Evolutionary conservation across 2,329 filamentous ascomycete genomes (phyloP).

Genomic region (Nannizzia gypsea): DNA sequence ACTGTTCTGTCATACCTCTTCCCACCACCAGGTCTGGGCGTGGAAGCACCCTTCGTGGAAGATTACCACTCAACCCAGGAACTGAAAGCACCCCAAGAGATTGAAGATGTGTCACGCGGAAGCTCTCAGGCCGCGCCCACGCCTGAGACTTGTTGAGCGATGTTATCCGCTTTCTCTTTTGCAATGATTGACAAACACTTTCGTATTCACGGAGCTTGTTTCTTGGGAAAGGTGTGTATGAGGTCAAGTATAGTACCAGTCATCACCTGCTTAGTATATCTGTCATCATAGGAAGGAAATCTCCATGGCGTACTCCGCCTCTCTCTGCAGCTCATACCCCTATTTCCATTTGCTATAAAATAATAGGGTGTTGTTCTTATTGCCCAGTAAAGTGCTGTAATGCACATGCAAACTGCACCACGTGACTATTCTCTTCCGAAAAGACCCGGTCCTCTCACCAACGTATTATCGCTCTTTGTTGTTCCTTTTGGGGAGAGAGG

Average conservation of each 20-base stretch:
- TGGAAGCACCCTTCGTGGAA: conserved; percentile 12
- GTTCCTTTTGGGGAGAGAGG: background rate
- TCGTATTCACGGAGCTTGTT: background rate
- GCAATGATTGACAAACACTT: too few species aligned
- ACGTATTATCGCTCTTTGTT: background rate
- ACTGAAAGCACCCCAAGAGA: background rate
- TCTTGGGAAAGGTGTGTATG: background rate
- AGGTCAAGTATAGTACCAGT: too few species aligned
- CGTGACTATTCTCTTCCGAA: background rate
- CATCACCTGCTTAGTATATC: background rate
- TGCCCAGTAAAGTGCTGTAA: background rate
- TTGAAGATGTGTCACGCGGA: background rate
- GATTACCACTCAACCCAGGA: background rate
- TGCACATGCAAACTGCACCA: background rate
- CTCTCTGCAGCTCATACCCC: too few species aligned
- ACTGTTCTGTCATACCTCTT: conserved; percentile 22
- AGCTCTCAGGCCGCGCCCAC: too few species aligned
- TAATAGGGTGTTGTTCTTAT: background rate
- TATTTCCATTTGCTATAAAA: background rate
- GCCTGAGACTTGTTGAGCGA: background rate
- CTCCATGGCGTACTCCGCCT: background rate
- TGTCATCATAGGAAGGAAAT: background rate
- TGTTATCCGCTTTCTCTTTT: background rate
- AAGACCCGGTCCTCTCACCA: background rate
- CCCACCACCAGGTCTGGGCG: conserved; percentile 23